A percentile compares a stretch with the other conserved stretches of the same genome.
Conservation (phyloP, 163 green algal genomes). For the Trebouxiophyceae sp. region DNA sequence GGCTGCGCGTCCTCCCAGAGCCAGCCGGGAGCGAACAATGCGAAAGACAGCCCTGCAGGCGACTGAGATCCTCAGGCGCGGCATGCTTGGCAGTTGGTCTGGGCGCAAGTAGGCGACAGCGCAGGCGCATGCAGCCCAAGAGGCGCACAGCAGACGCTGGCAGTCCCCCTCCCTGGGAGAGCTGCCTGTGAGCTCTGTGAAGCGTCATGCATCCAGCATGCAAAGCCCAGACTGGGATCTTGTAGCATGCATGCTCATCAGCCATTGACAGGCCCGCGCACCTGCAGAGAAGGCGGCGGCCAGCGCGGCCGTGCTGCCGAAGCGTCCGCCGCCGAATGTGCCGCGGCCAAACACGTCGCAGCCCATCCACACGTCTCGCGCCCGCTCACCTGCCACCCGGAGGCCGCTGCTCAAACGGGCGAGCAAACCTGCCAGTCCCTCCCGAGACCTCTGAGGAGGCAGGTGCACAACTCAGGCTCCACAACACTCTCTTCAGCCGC, state of each 20-base stretch:
- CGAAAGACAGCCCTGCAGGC: constrained; percentile 21
- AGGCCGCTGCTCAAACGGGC: background rate
- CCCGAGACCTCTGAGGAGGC: background rate
- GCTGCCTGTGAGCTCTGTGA: no score
- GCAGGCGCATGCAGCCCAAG: no score
- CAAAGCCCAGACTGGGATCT: constrained; percentile 18
- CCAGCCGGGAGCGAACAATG: constrained; percentile 52
- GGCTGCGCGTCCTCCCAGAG: constrained; percentile 28
- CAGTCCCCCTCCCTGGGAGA: no score
- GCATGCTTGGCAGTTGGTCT: background rate
- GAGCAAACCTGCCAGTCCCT: background rate
- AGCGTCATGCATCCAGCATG: constrained; percentile 11
- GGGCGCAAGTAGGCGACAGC: no score
- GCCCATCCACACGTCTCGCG: constrained; percentile 23
- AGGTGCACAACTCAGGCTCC: no score
- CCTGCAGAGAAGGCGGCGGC: no score
- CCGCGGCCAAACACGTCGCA: constrained; percentile 48
- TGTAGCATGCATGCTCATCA: no score
- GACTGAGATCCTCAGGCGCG: background rate
- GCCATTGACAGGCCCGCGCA: no score
- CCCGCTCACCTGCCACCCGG: background rate
- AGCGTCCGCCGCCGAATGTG: constrained; percentile 44
- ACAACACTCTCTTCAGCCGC: background rate
- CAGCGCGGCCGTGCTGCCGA: constrained; percentile 22
- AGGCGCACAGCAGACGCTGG: no score